These are phyloP conservation scores for Dittrichia graveolens DNA, from an alignment of 129 eudicot genomes.

Conservation along the genomic window DNA sequence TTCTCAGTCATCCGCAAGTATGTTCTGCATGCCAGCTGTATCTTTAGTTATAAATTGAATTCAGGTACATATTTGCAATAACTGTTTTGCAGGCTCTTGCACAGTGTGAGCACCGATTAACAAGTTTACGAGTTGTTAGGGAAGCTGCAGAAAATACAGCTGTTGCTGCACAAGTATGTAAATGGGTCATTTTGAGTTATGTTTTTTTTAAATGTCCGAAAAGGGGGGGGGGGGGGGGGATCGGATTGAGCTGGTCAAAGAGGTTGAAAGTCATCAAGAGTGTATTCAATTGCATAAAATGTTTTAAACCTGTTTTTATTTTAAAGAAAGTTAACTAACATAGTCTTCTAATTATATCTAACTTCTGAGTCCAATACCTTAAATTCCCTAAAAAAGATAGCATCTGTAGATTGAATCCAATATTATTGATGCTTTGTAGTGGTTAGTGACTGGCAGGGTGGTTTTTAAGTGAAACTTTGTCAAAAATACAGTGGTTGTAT, in stretches of 20 bases:
- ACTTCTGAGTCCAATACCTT: background rate
- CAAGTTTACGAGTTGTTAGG: slow-evolving; percentile 68
- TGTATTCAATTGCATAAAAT: too few relatives aligned
- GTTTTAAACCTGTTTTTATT: too few relatives aligned
- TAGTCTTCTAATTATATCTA: too few relatives aligned
- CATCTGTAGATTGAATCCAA: background rate
- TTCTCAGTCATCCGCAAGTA: slow-evolving; percentile 96
- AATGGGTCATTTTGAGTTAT: too few relatives aligned
- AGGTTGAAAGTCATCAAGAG: too few relatives aligned
- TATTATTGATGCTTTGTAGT: background rate
- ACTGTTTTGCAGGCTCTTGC: slow-evolving; percentile 75
- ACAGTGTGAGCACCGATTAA: slow-evolving; percentile 86
- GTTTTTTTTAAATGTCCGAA: too few relatives aligned
- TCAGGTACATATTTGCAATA: slow-evolving; percentile 6
- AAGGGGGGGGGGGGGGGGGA: too few relatives aligned
- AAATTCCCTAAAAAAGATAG: background rate
- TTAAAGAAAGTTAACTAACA: too few relatives aligned
- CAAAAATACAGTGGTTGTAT: background rate
- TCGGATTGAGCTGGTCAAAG: too few relatives aligned
- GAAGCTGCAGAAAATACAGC: slow-evolving; percentile 94
- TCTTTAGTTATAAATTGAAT: too few relatives aligned
- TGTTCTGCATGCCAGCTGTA: slow-evolving; percentile 16
- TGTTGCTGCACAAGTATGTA: slow-evolving; percentile 86
- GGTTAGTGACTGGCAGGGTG: background rate
- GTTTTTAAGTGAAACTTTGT: slow-evolving; percentile 6